These are phyloP conservation scores for Hyphopichia buzzinii DNA, from an alignment of 1,139 yeast species.

Conservation along the genomic window DNA sequence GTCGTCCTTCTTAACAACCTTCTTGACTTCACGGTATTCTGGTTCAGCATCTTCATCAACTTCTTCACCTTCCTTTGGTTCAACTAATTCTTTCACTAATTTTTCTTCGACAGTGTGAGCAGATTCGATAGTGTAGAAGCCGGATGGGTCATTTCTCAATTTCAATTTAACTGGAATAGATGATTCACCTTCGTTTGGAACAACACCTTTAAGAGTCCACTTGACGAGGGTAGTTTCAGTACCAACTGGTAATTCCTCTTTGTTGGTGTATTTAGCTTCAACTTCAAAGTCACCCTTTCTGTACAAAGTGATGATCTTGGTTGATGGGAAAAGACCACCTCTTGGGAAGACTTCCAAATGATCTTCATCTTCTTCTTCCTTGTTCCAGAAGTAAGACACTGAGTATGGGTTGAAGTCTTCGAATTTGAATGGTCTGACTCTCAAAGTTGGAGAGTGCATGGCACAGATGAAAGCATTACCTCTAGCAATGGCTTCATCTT, in stretches of 20 bases:
- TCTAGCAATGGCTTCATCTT: slow-evolving; percentile 98
- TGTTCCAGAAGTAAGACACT: slow-evolving; percentile 94
- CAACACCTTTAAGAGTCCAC: slow-evolving; percentile 87
- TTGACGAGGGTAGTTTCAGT: slow-evolving; percentile 68
- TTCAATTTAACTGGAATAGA: slow-evolving; percentile 87
- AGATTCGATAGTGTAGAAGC: slow-evolving; percentile 88
- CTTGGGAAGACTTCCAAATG: slow-evolving; percentile 96
- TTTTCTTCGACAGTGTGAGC: slow-evolving; percentile 95
- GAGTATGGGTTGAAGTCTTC: slow-evolving; percentile 92
- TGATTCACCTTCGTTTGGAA: slow-evolving; percentile 70
- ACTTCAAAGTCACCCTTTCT: slow-evolving; percentile 87
- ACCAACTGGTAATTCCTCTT: slow-evolving; percentile 69
- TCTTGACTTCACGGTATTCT: slow-evolving; percentile 86
- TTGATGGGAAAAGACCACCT: slow-evolving; percentile 90
- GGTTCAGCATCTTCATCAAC: slow-evolving; percentile 63
- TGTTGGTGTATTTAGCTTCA: slow-evolving; percentile 82
- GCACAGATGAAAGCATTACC: slow-evolving; percentile 99
- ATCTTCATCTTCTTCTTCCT: slow-evolving; percentile 87
- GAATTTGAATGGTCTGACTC: slow-evolving; percentile 98
- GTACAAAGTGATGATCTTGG: slow-evolving; percentile 91
- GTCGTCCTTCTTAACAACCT: slow-evolving; percentile 89
- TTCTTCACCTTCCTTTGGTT: slow-evolving; percentile 56
- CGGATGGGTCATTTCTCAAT: slow-evolving; percentile 96
- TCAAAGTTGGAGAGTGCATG: slow-evolving; percentile 96
- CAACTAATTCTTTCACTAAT: slow-evolving; percentile 78